Conservation (phyloP, 306 rosid genomes). For the Castanea mollissima region DNA sequence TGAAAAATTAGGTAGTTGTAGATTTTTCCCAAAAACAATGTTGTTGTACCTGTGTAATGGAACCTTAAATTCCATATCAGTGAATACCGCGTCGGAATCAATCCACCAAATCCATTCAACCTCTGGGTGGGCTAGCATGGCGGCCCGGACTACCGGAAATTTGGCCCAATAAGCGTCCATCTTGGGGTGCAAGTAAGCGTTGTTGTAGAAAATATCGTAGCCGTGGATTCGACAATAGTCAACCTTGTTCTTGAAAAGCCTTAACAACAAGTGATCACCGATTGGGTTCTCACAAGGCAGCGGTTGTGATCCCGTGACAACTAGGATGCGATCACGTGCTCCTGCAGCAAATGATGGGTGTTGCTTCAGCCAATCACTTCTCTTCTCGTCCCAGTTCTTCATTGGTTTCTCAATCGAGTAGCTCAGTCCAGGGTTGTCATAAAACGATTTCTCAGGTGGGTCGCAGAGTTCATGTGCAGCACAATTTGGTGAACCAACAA, state of each 20-base stretch:
- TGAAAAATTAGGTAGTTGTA: too few species aligned
- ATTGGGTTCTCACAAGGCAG: conserved; percentile 29
- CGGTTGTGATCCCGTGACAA: conserved; percentile 47
- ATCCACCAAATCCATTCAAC: conserved; percentile 59
- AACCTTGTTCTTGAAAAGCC: conserved; percentile 56
- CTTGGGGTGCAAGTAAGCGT: conserved; percentile 35
- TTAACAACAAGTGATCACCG: conserved; percentile 47
- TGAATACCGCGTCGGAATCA: conserved; percentile 44
- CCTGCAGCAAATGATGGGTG: conserved; percentile 24
- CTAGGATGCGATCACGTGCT: conserved; percentile 18
- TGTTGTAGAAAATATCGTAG: conserved; percentile 40
- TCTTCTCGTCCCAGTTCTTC: conserved; percentile 43
- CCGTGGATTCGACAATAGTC: conserved; percentile 50
- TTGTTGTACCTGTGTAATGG: conserved; percentile 22
- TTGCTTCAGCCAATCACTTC: conserved; percentile 34
- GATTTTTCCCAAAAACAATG: too few species aligned
- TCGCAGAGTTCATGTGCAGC: background rate
- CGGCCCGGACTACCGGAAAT: conserved; percentile 24
- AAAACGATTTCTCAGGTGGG: conserved; percentile 28
- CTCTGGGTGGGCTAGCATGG: conserved; percentile 50
- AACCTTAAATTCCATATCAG: conserved; percentile 42
- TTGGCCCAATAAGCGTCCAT: conserved; percentile 50
- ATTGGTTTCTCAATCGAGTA: conserved; percentile 39
- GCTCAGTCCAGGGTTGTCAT: conserved; percentile 35
- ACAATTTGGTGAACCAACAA: background rate